Evolutionary conservation across 1,284 basidiomycete species (phyloP), one percentile per base, ranked within the genome.

Genomic region (Microbotryum intermedium): DNA sequence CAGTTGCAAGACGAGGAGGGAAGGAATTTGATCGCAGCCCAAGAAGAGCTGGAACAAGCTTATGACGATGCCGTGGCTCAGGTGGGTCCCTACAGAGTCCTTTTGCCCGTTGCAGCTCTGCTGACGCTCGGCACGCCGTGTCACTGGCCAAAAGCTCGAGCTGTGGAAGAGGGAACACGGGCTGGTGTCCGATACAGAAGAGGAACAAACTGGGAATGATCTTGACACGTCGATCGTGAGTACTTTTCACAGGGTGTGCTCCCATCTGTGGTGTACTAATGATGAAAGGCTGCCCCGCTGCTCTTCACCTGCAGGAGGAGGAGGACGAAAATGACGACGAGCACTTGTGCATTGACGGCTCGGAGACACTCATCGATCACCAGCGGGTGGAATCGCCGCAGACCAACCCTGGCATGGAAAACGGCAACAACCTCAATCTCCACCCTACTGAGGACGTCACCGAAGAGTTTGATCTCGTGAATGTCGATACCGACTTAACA

Each of bases 41-140:
- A 61, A 43, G 43, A 58, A 18, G 48, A 52, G 23, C 60, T 62
- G 4, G 60, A 59, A 25, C 8, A 11, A 2, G 48, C 60, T 2
- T 62, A 62, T 29, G 50, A 62, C 1, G 49, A 50, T 5, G 53
- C 57, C 1, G 16, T 59, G 2, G 39, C 26, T 2, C 23, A 59
- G 60, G 60, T 62, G 4, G 23, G 55, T 11, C 5, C 6, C 34
- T 8, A 11, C n/a, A 3, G 0, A 3, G 25, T 11, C 6, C 1
- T 9, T 11, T 18, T 3, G 10, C 3, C 8, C 34, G 18, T 6
- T 13, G 1, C 6, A 18, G 20, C 46, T 44, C n/a, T 30, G 13
- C 18, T 43, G 9, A 21, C 7, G 16, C 53, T 5, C 10, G n/a
- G n/a, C 16, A 21, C 6, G 23, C 21, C 20, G 21, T 48, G 16